A percentile compares a stretch with the other conserved stretches of the same genome.
phyloP scores from a whole-genome alignment of 2,329 filamentous ascomycete genomes.

The Colletotrichum melonis region DNA sequence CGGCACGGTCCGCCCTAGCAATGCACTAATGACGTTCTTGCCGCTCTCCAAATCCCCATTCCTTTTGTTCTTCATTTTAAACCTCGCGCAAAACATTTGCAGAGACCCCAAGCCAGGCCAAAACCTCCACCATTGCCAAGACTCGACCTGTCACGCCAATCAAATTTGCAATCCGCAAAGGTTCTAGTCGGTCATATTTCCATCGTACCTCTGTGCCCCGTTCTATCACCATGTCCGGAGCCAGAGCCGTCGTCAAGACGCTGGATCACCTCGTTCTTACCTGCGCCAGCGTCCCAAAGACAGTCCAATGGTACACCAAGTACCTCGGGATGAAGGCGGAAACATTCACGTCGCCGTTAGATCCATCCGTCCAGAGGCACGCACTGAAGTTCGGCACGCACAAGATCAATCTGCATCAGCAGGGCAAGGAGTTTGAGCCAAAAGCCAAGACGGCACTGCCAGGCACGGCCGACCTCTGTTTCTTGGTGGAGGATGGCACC shows the following conservation, averaged over 20 bases:
- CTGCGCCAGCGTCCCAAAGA: slow-evolving; percentile 60
- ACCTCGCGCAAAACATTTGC: background rate
- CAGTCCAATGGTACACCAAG: slow-evolving; percentile 64
- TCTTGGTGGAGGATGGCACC: slow-evolving; percentile 60
- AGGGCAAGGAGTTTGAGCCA: slow-evolving; percentile 69
- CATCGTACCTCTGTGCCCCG: no score
- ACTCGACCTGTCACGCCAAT: no score
- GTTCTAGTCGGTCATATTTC: background rate
- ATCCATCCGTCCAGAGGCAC: slow-evolving; percentile 53
- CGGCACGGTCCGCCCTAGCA: slow-evolving; percentile 1
- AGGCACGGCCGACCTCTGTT: slow-evolving; percentile 70
- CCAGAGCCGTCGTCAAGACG: slow-evolving; percentile 49
- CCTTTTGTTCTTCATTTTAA: background rate
- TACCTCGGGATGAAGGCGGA: slow-evolving; percentile 68
- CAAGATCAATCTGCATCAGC: slow-evolving; percentile 72
- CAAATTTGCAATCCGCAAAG: no score
- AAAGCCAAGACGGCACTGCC: slow-evolving; percentile 65
- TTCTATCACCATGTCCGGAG: background rate
- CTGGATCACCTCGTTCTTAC: slow-evolving; percentile 73
- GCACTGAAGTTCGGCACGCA: slow-evolving; percentile 67
- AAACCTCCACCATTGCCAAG: background rate
- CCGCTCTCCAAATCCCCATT: background rate
- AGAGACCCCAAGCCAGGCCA: background rate
- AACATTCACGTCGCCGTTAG: slow-evolving; percentile 57
- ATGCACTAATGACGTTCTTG: slow-evolving; percentile 4